Conservation (phyloP, 2,329 filamentous ascomycete genomes). For the Arthroderma sp. region DNA sequence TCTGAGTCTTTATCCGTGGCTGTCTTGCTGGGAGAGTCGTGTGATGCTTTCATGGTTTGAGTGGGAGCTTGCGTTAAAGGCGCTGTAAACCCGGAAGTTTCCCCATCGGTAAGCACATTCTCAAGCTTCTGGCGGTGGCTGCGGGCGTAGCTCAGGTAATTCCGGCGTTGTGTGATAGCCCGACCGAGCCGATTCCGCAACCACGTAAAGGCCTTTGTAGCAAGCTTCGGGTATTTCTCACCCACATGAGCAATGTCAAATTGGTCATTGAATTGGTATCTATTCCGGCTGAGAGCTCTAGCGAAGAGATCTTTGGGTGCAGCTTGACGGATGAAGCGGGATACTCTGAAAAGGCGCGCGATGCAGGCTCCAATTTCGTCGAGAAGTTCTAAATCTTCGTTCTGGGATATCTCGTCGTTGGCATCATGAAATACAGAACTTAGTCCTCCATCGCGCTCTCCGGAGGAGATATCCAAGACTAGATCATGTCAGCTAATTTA, state of each 20-base stretch:
- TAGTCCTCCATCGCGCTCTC: neutral
- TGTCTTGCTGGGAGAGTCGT: too few relatives aligned
- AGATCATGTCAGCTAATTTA: neutral
- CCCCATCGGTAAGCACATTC: neutral
- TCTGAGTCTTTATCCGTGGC: too few relatives aligned
- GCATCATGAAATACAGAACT: neutral
- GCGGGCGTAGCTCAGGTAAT: neutral
- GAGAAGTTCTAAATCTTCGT: neutral
- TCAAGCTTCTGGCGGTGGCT: neutral
- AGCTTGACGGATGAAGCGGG: neutral
- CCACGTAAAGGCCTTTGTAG: neutral
- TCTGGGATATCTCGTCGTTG: neutral
- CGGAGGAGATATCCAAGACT: neutral
- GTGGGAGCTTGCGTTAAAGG: too few relatives aligned
- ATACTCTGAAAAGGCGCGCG: neutral
- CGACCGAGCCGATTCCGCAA: neutral
- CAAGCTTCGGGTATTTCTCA: constrained; percentile 1
- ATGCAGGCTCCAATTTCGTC: neutral
- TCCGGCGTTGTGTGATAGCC: neutral
- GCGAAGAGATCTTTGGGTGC: neutral
- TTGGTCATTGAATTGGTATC: constrained; percentile 1
- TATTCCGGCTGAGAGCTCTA: neutral
- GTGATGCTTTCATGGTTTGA: too few relatives aligned
- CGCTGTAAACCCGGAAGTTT: neutral
- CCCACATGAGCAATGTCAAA: neutral